A percentile compares a stretch with the other conserved stretches of the same genome.
These are phyloP conservation scores for Adansonia rubrostipa DNA, from an alignment of 441 rosid species.

Conservation along the genomic window DNA sequence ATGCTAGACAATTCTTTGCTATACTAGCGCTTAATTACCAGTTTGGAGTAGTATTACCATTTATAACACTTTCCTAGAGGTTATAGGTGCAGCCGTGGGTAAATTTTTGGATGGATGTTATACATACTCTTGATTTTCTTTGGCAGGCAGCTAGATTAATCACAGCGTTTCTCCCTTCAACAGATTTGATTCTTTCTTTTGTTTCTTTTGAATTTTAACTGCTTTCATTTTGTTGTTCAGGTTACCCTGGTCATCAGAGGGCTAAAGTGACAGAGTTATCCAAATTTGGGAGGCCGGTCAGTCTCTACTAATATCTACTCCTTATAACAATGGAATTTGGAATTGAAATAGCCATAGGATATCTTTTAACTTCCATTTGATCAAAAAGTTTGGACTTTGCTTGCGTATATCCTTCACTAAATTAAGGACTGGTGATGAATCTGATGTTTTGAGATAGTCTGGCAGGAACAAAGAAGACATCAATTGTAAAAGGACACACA, in stretches of 20 bases:
- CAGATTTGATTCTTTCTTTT: not conserved
- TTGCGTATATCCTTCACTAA: not conserved
- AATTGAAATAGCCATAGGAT: constrained; percentile 8
- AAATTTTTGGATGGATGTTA: not conserved
- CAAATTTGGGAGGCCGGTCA: constrained; percentile 73
- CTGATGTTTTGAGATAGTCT: not conserved
- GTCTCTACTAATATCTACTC: constrained; percentile 30
- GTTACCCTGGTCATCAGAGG: constrained; percentile 65
- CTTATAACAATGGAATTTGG: constrained; percentile 17
- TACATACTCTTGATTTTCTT: not conserved
- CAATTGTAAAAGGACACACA: not conserved
- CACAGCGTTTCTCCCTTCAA: not conserved
- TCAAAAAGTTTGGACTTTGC: not conserved
- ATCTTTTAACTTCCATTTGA: not conserved
- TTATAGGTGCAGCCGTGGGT: not conserved
- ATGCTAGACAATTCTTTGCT: not conserved
- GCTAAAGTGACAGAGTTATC: constrained; percentile 69
- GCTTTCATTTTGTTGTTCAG: constrained; percentile 35
- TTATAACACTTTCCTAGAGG: not conserved
- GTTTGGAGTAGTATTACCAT: constrained; percentile 9
- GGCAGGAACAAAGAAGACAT: not conserved
- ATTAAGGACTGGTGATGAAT: not conserved
- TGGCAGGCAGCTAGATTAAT: not conserved
- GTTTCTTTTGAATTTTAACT: constrained; percentile 21
- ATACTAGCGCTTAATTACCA: not conserved